Evolutionary conservation across 371 early-diverging fungal genomes (phyloP).

Genomic region (Apophysomyces elegans): DNA sequence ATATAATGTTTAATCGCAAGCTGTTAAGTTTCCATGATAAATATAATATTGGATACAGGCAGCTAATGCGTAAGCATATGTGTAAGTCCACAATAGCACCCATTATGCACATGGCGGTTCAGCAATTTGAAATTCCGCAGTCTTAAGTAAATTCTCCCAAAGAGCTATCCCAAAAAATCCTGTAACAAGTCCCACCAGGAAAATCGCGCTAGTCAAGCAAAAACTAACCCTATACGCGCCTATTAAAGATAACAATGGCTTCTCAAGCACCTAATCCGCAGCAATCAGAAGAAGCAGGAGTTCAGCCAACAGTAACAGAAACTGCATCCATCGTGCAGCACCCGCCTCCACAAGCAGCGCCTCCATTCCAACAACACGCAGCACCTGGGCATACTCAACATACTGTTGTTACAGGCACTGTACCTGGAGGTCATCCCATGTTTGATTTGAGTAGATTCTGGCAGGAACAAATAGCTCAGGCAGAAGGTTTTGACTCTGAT

Average conservation of each 20-base stretch:
- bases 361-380: slow-evolving; percentile 2
- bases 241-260: background rate
- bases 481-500: slow-evolving; percentile 61
- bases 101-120: too few species aligned
- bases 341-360: background rate
- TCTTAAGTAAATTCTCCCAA: too few species aligned
- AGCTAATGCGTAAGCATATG: too few species aligned
- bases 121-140: too few species aligned
- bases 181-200: too few species aligned
- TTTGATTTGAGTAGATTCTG: slow-evolving; percentile 53
- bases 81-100: too few species aligned
- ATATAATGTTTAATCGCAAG: too few species aligned
- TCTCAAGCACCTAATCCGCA: slow-evolving; percentile 2
- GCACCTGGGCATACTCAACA: background rate
- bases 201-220: too few species aligned
- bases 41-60: too few species aligned
- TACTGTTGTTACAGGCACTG: slow-evolving; percentile 3
- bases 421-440: slow-evolving; percentile 42
- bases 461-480: slow-evolving; percentile 47
- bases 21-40: too few species aligned
- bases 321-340: background rate
- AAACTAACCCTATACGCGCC: background rate
- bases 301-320: background rate
- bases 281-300: background rate
- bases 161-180: too few species aligned